These are phyloP conservation scores for Colletotrichum costaricense DNA, from an alignment of 2,329 filamentous ascomycete species.

Conservation along the genomic window DNA sequence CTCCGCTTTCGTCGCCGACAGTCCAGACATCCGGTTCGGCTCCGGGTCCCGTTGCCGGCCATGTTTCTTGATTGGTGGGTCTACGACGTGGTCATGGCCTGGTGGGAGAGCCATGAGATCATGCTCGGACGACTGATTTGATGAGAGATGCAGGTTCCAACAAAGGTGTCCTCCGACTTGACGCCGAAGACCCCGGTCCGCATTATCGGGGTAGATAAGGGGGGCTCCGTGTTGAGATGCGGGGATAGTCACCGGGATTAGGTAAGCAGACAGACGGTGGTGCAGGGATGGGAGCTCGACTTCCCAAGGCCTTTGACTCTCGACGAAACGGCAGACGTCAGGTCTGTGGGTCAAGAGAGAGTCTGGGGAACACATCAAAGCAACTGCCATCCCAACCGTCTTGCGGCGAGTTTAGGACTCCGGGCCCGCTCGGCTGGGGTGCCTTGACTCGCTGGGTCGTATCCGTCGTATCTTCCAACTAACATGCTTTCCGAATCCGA, in stretches of 20 bases:
- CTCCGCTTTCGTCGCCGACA: constrained; percentile 9
- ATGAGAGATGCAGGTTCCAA: background rate
- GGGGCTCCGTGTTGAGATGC: background rate
- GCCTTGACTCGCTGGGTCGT: constrained; percentile 6
- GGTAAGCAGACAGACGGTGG: background rate
- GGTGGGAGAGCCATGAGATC: background rate
- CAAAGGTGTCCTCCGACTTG: background rate
- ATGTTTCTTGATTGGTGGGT: background rate
- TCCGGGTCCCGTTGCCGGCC: constrained; percentile 6
- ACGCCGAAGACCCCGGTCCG: background rate
- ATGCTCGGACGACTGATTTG: background rate
- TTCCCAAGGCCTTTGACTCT: no score
- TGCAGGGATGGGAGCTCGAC: no score
- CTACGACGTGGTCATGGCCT: background rate
- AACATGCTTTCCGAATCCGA: background rate
- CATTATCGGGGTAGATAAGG: background rate
- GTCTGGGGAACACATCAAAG: background rate
- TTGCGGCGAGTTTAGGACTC: background rate
- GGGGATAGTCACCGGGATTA: background rate
- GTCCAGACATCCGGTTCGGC: constrained; percentile 5
- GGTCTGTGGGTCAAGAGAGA: background rate
- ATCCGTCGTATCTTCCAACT: background rate
- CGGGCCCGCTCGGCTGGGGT: background rate
- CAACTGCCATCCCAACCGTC: background rate
- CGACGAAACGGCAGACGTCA: background rate